A percentile compares a stretch with the other conserved stretches of the same genome.
These are phyloP conservation scores for Fusarium keratoplasticum DNA, from an alignment of 2,329 filamentous ascomycete genomes.

Conservation along the genomic window DNA sequence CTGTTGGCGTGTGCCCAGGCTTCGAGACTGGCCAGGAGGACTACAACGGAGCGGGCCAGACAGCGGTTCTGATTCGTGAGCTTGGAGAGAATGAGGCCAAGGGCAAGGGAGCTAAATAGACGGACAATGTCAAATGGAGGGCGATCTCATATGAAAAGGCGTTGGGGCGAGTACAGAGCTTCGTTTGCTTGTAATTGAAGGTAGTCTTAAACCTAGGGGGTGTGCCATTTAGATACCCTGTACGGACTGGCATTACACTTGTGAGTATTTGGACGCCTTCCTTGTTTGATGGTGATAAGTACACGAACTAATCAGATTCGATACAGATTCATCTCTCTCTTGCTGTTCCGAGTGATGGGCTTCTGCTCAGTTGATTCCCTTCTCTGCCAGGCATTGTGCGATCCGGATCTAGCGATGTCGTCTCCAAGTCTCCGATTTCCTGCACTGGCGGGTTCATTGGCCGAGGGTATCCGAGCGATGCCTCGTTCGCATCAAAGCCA, in stretches of 20 bases:
- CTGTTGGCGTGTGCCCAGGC: slow-evolving; percentile 84
- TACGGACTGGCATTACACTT: slow-evolving; percentile 26
- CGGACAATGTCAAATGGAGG: slow-evolving; percentile 7
- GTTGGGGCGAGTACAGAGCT: slow-evolving; percentile 45
- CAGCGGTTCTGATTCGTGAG: slow-evolving; percentile 85
- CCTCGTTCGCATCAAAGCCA: slow-evolving; percentile 44
- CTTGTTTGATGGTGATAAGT: not conserved
- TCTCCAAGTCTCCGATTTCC: not conserved
- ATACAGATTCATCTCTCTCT: not conserved
- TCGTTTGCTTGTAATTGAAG: slow-evolving; percentile 40
- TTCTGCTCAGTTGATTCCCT: not conserved
- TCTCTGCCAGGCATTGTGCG: not conserved
- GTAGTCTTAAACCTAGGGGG: slow-evolving; percentile 30
- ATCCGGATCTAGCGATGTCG: not conserved
- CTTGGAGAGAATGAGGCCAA: slow-evolving; percentile 89
- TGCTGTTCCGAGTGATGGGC: slow-evolving; percentile 19
- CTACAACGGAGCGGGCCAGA: slow-evolving; percentile 76
- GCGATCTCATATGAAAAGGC: slow-evolving; percentile 44
- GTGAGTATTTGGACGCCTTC: not conserved
- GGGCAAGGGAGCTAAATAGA: slow-evolving; percentile 79
- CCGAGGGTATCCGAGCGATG: slow-evolving; percentile 19
- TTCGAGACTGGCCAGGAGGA: slow-evolving; percentile 91
- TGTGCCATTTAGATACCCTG: slow-evolving; percentile 49
- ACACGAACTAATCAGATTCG: not conserved
- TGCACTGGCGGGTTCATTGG: slow-evolving; percentile 7